Evolutionary conservation across 352 stramenopile genomes (phyloP), one percentile per base, ranked within the genome.

Genomic region (Globisporangium spiculum): DNA sequence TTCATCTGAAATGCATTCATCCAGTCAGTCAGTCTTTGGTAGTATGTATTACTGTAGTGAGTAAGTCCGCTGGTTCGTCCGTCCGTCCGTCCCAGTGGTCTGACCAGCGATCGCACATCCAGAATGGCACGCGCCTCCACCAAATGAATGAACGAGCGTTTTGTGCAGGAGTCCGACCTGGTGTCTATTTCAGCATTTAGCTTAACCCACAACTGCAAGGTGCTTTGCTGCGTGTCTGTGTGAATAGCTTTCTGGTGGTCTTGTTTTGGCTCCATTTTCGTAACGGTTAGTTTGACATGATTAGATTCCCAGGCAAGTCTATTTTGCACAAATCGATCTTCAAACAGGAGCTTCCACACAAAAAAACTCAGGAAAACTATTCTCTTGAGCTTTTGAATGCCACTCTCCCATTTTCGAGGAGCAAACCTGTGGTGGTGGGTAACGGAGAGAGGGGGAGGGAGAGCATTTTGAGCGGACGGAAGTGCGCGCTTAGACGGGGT

Each of bases 401-500:
- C 44, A 24, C 44, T 52, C 44, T 52, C 18, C 44, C 2, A 4
- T 52, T n/a, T 52, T 20, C 22, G 44, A 52, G 44, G 44, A 52
- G 44, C 44, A 8, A 52, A 52, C 18, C 44, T 52, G 44, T 52
- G 44, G 44, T 52, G 44, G 44, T 52, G 44, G 18, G 44, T 52
- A 52, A 52, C 44, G 44, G 44, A 52, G 44, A 52, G 44, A 52
- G 44, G 44, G 41, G 44, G 44, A 52, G 41, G 27, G 30, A 32
- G 30, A 32, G 30, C 6, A 52, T 12, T 12, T 52, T 52, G 44
- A 52, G 18, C 18, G 44, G 44, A 65, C 38, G 44, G 59, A 50
- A 18, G 60, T 52, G n/a, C 27, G 54, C 48, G 38, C 63, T 70
- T 66, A 63, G 71, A 14, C 74, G 69, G 69, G 74, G 44, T 52